Evolutionary conservation across 495 filamentous ascomycete genomes (phyloP), one percentile per base, ranked within the genome.

Genomic region (Venustampulla echinocandica): DNA sequence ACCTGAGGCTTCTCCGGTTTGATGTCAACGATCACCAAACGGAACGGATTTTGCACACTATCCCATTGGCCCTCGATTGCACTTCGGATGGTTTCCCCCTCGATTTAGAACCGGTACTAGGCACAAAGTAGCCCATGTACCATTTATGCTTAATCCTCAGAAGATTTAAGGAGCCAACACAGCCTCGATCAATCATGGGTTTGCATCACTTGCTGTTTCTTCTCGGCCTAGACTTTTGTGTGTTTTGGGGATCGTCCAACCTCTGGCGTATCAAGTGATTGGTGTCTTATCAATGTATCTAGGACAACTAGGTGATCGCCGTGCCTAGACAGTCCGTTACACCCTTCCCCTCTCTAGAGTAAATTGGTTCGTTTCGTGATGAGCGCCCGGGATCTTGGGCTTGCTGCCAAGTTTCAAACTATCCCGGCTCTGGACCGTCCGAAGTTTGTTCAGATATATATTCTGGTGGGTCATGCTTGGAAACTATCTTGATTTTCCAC

Each of bases 101-200:
- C 21, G 27, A 24, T 14, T 35, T 15, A 13, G 17, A 3, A 5
- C 36, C 19, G n/a, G 18, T 10, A 14, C 10, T 13, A 13, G 13
- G 37, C 34, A 41, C 20, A 42, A 34, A 19, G n/a, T 14, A 15
- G 6, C n/a, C 13, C 33, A 17, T 49, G 13, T 13, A 42, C 46
- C 22, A 38, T 34, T 49, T 35, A 34, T 49, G 46, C 46, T 49
- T 42, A 39, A 42, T 44, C 40, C 39, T 17, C 39, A 50, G 17
- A 18, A 24, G 28, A n/a, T 36, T 42, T 40, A 28, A 42, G 30
- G 42, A 25, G 34, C 14, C 10, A 10, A 19, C 23, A 34, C 32
- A 17, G 42, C 49, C 42, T 34, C 42, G 14, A 15, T 18, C 17
- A 44, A 18, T 18, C n/a, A 15, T 30, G 28, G 20, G 17, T 7